These are phyloP conservation scores for Stachybotrys elegans DNA, from an alignment of 2,329 filamentous ascomycete genomes.

Conservation along the genomic window DNA sequence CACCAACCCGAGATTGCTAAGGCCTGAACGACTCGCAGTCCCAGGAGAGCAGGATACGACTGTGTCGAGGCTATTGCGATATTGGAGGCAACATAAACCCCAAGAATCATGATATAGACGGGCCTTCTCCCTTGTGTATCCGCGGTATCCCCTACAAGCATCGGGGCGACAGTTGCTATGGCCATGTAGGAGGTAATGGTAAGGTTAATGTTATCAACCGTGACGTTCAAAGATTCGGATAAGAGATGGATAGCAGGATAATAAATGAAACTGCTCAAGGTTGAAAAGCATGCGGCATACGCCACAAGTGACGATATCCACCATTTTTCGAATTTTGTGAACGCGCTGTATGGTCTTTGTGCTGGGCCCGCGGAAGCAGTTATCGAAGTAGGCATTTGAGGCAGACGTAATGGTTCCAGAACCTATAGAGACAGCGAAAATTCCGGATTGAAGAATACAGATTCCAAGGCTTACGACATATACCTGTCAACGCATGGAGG, in stretches of 20 bases:
- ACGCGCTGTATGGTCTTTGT: conserved; percentile 1
- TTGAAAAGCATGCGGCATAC: conserved; percentile 8
- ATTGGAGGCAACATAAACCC: conserved; percentile 5
- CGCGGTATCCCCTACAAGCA: conserved; percentile 4
- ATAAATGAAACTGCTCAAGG: conserved; percentile 9
- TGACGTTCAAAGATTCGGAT: conserved; percentile 1
- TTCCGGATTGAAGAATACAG: too few relatives aligned
- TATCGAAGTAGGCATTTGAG: too few relatives aligned
- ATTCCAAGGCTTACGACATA: too few relatives aligned
- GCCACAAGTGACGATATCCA: conserved; percentile 4
- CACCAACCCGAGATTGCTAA: conserved; percentile 3
- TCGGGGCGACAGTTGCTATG: conserved; percentile 1
- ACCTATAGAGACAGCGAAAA: too few relatives aligned
- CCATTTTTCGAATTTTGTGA: conserved; percentile 6
- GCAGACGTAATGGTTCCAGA: too few relatives aligned
- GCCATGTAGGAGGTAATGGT: conserved; percentile 9
- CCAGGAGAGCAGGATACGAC: conserved; percentile 3
- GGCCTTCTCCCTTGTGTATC: conserved; percentile 6
- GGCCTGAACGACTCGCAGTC: conserved; percentile 4
- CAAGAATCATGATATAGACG: conserved; percentile 1
- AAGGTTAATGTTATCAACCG: conserved; percentile 6
- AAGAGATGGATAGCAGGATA: conserved; percentile 4
- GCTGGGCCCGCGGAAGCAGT: too few relatives aligned
- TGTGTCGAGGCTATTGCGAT: conserved; percentile 6
- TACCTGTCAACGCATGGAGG: too few relatives aligned